A percentile compares a stretch with the other conserved stretches of the same genome.
Evolutionary conservation across 257 asterid species (phyloP).

Genomic region (Nicotiana knightiana): DNA sequence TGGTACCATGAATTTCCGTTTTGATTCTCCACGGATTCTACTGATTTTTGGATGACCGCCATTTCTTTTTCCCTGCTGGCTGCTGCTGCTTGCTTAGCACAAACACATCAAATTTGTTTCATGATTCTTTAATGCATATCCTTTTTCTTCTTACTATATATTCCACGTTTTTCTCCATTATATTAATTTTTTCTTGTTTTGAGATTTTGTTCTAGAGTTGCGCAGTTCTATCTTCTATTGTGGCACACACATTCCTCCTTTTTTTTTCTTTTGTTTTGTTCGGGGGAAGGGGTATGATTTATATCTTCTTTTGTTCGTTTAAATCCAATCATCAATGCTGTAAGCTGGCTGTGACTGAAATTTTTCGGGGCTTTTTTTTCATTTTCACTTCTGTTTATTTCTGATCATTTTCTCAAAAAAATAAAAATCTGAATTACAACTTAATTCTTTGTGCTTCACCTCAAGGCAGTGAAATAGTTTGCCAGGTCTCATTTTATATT

Average conservation of each 20-base stretch:
- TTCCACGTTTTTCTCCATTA: not conserved
- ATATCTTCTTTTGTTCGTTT: not conserved
- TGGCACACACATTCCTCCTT: not conserved
- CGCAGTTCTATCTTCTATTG: not conserved
- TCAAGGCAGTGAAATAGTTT: not conserved
- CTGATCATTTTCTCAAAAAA: not conserved
- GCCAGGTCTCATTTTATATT: not conserved
- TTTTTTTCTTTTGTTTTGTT: not conserved
- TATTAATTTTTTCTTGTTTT: not conserved
- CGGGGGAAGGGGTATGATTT: not conserved
- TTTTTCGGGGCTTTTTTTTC: not conserved
- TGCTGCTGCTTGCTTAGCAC: not conserved
- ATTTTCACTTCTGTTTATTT: not conserved
- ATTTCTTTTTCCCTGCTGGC: not conserved
- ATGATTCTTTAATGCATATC: not conserved
- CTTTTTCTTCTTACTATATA: not conserved
- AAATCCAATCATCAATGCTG: not conserved
- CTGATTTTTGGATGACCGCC: not conserved
- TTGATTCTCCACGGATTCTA: not conserved
- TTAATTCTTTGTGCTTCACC: not conserved
- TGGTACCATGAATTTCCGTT: not conserved
- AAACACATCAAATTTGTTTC: not conserved
- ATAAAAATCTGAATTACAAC: not conserved
- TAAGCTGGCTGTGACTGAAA: not conserved
- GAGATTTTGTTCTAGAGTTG: not conserved